Evolutionary conservation across 306 rosid genomes (phyloP).

Genomic region (Cucumis cinereus): DNA sequence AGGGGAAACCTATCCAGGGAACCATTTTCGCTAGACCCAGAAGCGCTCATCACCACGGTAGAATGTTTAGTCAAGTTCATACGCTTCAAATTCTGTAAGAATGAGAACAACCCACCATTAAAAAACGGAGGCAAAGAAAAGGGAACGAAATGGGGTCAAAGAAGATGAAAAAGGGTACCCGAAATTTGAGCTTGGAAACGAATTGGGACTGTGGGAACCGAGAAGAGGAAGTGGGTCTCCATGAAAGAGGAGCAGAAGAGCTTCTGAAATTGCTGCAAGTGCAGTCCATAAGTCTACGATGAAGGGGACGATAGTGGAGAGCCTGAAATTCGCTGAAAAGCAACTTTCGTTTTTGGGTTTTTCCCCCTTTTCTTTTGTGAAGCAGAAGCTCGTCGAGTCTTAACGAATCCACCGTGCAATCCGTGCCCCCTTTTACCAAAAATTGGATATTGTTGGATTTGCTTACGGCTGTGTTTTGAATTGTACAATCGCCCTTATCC

Average conservation of each 20-base stretch:
- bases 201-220: conserved; percentile 27
- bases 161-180: conserved; percentile 20
- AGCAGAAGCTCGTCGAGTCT: not conserved
- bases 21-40: conserved; percentile 46
- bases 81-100: conserved; percentile 42
- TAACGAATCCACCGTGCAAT: not conserved
- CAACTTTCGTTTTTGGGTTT: not conserved
- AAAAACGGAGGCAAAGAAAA: not conserved
- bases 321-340: not conserved
- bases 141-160: not conserved
- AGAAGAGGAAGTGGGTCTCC: conserved; percentile 34
- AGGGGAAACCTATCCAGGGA: conserved; percentile 39
- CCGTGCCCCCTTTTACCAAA: not conserved
- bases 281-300: conserved; percentile 33
- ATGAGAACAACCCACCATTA: not conserved
- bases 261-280: conserved; percentile 42
- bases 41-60: conserved; percentile 33
- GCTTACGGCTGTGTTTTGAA: not conserved
- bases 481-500: not conserved
- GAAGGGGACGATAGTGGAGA: not conserved
- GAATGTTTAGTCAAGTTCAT: conserved; percentile 36
- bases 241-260: conserved; percentile 42
- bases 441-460: not conserved
- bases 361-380: not conserved
- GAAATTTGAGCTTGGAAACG: conserved; percentile 24